Evolutionary conservation across 1,139 yeast species (phyloP).

Genomic region (Blastobotrys capitulatus): DNA sequence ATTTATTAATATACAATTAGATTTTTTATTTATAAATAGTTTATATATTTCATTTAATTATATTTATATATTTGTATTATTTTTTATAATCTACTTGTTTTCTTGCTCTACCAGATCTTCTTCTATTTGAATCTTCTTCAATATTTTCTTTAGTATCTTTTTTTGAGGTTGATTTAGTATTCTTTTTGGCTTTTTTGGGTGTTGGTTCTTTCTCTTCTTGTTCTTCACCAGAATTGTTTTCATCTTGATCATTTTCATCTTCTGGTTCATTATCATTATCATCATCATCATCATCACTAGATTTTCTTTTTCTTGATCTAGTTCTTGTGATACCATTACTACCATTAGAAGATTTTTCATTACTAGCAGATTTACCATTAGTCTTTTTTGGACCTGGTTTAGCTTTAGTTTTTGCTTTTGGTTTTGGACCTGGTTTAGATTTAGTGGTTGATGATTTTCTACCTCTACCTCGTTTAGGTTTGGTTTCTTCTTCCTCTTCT

Average conservation of each 20-base stretch:
- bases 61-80: neutral
- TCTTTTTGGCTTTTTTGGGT: conserved; percentile 1
- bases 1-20: neutral
- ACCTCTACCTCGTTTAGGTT: neutral
- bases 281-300: too few relatives aligned
- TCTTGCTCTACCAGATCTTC: conserved; percentile 8
- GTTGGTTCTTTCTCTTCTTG: neutral
- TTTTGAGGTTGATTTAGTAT: neutral
- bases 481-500: neutral
- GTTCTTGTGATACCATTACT: neutral
- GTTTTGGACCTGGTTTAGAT: neutral
- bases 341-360: neutral
- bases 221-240: neutral
- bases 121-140: conserved; percentile 2
- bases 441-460: neutral
- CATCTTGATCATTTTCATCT: neutral
- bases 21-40: neutral
- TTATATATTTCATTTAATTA: neutral
- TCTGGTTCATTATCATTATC: neutral
- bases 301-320: neutral
- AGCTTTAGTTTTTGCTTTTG: neutral
- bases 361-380: neutral
- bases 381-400: neutral
- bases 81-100: conserved; percentile 4
- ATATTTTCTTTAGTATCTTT: too few relatives aligned